Base-by-base conservation (phyloP, 2,329 filamentous ascomycete species). In the Remersonia thermophila region DNA sequence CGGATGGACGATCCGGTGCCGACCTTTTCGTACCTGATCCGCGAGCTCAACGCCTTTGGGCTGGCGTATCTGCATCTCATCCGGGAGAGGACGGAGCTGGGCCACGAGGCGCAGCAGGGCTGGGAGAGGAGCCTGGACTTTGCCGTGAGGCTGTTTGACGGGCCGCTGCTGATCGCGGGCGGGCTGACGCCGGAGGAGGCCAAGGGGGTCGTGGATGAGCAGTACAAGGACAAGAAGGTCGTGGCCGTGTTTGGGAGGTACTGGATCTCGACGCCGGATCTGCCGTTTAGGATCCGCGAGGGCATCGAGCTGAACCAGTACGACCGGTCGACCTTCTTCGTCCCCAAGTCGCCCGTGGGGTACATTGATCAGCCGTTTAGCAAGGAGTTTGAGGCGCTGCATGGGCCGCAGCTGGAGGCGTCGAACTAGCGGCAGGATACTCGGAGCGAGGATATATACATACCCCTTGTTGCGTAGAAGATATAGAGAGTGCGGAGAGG, bases 41-140 rank as follows among this genome's bases (percentile, higher is more conserved):
- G 23, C 7, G 42, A 42, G 42, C 31, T 49, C 10, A 20, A n/a
- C 4, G 16, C 58, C 63, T 26, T 36, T 7, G 34, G 37, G 9
- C 56, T 80, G 27, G 66, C 72, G 0, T 77, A 71, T 51, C 44
- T 75, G 26, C 73, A 77, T 53, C 39, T 77, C 4, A 61, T 80
- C 10, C 66, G 75, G 49, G 59, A 66, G 5, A 25, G 35, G 14
- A 31, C 20, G 2, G 42, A 38, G 8, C 33, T 29, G 28, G n/a
- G 33, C 31, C 3, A 33, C 17, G 13, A 6, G 16, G 9, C 15
- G n/a, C 36, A 14, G 2, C 25, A 9, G 2, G 18, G 7, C 12
- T 32, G 30, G 16, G 36, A 28, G 49, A 47, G 51, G 35, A 54
- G 43, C 14, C 32, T 58, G 29, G 49, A 56, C 32, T 57, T 52